Base-by-base conservation (phyloP, 2,329 filamentous ascomycete species). In the Xylariomycetidae sp. region DNA sequence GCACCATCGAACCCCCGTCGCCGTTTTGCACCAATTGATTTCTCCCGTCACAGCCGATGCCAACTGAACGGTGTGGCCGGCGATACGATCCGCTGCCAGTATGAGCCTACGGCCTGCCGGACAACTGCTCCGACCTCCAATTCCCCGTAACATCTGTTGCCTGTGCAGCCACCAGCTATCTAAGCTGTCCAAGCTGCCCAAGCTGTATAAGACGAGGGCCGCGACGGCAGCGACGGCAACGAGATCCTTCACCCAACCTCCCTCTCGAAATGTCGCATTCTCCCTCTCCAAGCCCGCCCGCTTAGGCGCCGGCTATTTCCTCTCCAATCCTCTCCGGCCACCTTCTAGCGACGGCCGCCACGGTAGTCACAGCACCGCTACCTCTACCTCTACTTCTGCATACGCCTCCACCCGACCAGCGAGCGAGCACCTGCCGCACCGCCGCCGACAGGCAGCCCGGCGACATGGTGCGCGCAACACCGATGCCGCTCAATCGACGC, bases 21-120 rank as follows among this genome's bases (percentile, higher is more conserved):
- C n/a, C n/a, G n/a, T n/a, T n/a, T n/a, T n/a, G n/a, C n/a, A n/a
- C n/a, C n/a, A n/a, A n/a, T n/a, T n/a, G n/a, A n/a, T n/a, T n/a
- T n/a, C n/a, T n/a, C n/a, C n/a, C n/a, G n/a, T n/a, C n/a, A n/a
- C n/a, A n/a, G n/a, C n/a, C n/a, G n/a, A n/a, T n/a, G n/a, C n/a
- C n/a, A n/a, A n/a, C n/a, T n/a, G n/a, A n/a, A n/a, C n/a, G n/a
- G n/a, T n/a, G n/a, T n/a, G n/a, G n/a, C 20, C 30, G 45, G 40
- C 46, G 48, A 50, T 39, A 56, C 54, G 49, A 46, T 43, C 45
- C 38, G 35, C 40, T 35, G 45, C 44, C 53, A 57, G 42, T 49
- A 58, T 58, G 55, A 54, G 48, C 51, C 43, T 51, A 44, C 47
- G 50, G 46, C 48, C 52, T 39, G 35, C 50, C 41, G 48, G 44